These are phyloP conservation scores for Tetradesmus obliquus DNA, from an alignment of 139 green algal genomes.

Conservation along the genomic window DNA sequence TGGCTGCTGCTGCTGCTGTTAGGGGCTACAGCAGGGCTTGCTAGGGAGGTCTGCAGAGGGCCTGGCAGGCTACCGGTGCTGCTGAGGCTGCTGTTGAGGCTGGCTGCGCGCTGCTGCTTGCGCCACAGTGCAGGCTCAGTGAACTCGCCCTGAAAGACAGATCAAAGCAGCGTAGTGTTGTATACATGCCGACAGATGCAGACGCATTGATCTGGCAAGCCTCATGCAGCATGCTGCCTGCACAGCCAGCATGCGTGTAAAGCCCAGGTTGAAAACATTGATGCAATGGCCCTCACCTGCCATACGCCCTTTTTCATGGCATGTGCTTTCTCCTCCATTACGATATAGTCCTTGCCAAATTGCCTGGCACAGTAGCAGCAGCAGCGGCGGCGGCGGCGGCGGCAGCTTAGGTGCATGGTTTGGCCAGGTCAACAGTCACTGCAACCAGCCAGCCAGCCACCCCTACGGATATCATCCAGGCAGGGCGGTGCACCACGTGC, in stretches of 20 bases:
- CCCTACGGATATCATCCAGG: too few relatives aligned
- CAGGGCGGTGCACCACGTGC: too few relatives aligned
- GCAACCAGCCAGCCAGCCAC: too few relatives aligned
- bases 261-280: too few relatives aligned
- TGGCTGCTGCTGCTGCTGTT: slow-evolving; percentile 8
- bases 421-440: too few relatives aligned
- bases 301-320: slow-evolving; percentile 72
- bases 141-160: slow-evolving; percentile 1
- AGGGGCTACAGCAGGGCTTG: not conserved
- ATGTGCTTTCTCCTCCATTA: slow-evolving; percentile 67
- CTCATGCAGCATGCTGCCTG: too few relatives aligned
- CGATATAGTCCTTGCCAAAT: slow-evolving; percentile 81
- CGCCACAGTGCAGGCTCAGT: slow-evolving; percentile 52
- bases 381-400: too few relatives aligned
- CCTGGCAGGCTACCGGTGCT: not conserved
- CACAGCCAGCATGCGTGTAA: too few relatives aligned
- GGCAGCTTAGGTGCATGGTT: not conserved
- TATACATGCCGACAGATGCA: not conserved
- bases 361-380: slow-evolving; percentile 58
- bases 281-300: slow-evolving; percentile 30
- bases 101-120: slow-evolving; percentile 50
- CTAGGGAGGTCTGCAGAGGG: not conserved
- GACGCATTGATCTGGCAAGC: too few relatives aligned
- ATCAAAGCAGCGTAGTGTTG: not conserved
- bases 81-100: slow-evolving; percentile 20